Conservation (phyloP, 495 filamentous ascomycete species). For the Penicillium dipodomyicola region DNA sequence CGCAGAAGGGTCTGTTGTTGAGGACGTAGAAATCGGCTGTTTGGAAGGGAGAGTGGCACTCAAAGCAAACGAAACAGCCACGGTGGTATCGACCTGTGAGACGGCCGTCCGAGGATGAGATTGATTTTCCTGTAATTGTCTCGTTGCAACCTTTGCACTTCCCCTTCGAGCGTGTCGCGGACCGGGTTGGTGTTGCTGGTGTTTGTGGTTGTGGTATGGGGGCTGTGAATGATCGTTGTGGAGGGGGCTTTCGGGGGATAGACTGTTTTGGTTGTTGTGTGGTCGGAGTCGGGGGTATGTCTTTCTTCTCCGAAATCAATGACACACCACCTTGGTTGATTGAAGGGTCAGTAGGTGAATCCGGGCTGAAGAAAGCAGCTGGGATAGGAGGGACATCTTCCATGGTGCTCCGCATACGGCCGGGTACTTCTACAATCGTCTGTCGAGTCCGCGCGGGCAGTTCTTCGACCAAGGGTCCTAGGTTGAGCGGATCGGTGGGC, state of each 20-base stretch:
- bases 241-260: conserved; percentile 23
- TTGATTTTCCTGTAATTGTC: conserved; percentile 82
- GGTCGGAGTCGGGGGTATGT: neutral
- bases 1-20: conserved; percentile 83
- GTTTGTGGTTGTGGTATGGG: conserved; percentile 27
- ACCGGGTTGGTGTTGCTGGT: conserved; percentile 30
- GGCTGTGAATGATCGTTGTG: conserved; percentile 28
- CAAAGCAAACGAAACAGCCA: conserved; percentile 86
- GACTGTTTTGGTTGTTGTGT: conserved; percentile 19
- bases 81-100: conserved; percentile 93
- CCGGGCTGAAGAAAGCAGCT: conserved; percentile 37
- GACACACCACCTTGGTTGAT: conserved; percentile 46
- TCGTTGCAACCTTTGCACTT: conserved; percentile 80
- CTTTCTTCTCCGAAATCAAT: conserved; percentile 34
- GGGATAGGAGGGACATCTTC: conserved; percentile 38
- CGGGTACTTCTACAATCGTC: conserved; percentile 19
- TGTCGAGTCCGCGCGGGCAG: conserved; percentile 24
- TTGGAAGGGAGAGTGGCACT: conserved; percentile 76
- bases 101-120: conserved; percentile 90
- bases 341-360: conserved; percentile 62
- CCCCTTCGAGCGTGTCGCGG: conserved; percentile 54
- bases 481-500: conserved; percentile 32
- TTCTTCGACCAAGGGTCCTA: conserved; percentile 41
- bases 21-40: conserved; percentile 93
- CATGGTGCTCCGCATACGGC: conserved; percentile 25